Evolutionary conservation across 176 grass and related monocot species (phyloP).

Genomic region (Areca catechu): DNA sequence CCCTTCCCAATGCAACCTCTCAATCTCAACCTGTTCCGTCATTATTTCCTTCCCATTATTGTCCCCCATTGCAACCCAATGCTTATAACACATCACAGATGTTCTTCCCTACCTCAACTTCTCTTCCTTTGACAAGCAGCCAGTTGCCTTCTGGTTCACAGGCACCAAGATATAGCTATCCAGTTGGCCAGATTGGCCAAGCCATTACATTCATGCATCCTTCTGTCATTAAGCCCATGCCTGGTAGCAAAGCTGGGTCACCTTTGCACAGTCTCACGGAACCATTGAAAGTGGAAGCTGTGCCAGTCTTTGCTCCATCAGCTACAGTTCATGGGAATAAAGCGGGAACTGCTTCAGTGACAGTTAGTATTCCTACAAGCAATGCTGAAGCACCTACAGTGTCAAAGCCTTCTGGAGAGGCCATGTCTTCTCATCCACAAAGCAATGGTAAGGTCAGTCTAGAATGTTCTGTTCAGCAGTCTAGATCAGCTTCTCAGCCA

Average conservation of each 20-base stretch:
- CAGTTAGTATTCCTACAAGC: conserved; percentile 26
- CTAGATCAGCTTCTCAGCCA: background rate
- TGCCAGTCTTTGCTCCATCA: conserved; percentile 16
- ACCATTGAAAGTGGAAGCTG: conserved; percentile 15
- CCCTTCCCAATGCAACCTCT: conserved; percentile 32
- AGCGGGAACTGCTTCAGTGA: conserved; percentile 25
- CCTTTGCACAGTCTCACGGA: conserved; percentile 14
- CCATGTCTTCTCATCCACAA: too few species aligned
- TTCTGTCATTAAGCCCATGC: conserved; percentile 22
- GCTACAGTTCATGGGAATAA: conserved; percentile 18
- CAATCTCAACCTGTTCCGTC: conserved; percentile 24
- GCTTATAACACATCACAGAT: conserved; percentile 41
- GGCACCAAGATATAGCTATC: conserved; percentile 34
- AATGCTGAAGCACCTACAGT: background rate
- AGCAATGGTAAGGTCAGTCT: too few species aligned
- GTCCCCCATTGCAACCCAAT: conserved; percentile 22
- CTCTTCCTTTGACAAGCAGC: conserved; percentile 31
- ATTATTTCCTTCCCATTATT: conserved; percentile 35
- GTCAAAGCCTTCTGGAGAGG: too few species aligned
- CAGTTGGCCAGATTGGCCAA: conserved; percentile 35
- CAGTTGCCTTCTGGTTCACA: conserved; percentile 56
- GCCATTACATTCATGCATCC: conserved; percentile 26
- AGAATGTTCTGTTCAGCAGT: too few species aligned
- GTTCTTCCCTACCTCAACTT: conserved; percentile 33
- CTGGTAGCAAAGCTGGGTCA: conserved; percentile 15